Evolutionary conservation across 2,329 filamentous ascomycete genomes (phyloP), one percentile per base, ranked within the genome.

Genomic region (Fusarium marasasianum): DNA sequence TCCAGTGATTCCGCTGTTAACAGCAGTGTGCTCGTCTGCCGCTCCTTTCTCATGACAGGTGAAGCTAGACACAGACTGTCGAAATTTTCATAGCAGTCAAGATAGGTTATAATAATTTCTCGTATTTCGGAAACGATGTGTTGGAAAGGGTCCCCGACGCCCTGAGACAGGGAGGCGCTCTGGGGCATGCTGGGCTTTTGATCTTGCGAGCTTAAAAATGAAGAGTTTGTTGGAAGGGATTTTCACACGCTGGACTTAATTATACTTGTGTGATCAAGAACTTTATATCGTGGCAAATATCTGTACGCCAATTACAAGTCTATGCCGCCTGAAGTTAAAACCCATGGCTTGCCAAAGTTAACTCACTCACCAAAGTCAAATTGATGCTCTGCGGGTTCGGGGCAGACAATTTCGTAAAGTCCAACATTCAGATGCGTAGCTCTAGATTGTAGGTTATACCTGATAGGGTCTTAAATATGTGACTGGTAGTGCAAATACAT

Each of bases 141-240:
- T 14, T 31, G 11, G 10, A 62, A 57, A 17, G 59, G 59, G 33
- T 62, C 59, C 11, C 12, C 9, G 20, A 3, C 12, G 24, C 3
- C 9, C 3, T 44, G n/a, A 13, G 38, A 17, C 6, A 7, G 1
- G 3, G 8, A 6, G 0, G 17, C 11, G 3, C 15, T 3, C 6
- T 24, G 24, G 5, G 31, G 20, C 14, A 35, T 18, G 8, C 2
- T 18, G 17, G 17, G 17, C 17, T 10, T 22, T 14, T 12, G 10
- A 29, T 31, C 4, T 26, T 22, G 10, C 14, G 20, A 40, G 22
- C 15, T 5, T 43, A 15, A n/a, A 31, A 20, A 14, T 14, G 26
- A 14, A 10, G 26, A n/a, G 4, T 9, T 33, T 5, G 12, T 0
- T 5, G 2, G 11, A 10, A 13, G 10, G 15, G 2, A 11, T 8